These are phyloP conservation scores for Coniella lustricola DNA, from an alignment of 2,329 filamentous ascomycete genomes.

Conservation along the genomic window DNA sequence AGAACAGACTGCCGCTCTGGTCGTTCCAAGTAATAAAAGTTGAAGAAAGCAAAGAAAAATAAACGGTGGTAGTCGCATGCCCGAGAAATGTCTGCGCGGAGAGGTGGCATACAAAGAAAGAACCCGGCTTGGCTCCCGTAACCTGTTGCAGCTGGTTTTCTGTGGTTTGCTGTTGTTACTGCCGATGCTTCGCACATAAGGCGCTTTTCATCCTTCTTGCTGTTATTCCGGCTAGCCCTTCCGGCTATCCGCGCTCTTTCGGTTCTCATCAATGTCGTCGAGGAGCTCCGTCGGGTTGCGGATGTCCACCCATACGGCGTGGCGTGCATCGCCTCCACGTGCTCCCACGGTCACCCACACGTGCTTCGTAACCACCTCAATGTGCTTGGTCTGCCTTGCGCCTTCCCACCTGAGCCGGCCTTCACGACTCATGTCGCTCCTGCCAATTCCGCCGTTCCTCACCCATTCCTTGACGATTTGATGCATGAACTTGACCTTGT, in stretches of 20 bases:
- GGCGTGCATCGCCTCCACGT: slow-evolving; percentile 49
- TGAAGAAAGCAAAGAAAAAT: background rate
- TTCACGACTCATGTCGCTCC: slow-evolving; percentile 51
- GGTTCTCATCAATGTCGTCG: slow-evolving; percentile 44
- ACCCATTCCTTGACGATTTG: slow-evolving; percentile 66
- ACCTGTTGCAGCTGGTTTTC: too few species aligned
- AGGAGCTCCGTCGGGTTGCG: slow-evolving; percentile 46
- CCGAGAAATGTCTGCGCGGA: background rate
- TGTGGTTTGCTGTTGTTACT: too few species aligned
- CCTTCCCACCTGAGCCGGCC: slow-evolving; percentile 52
- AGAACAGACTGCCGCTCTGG: background rate
- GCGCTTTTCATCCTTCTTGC: too few species aligned
- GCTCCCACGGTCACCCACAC: slow-evolving; percentile 65
- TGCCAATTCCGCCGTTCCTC: slow-evolving; percentile 61
- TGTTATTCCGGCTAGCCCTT: slow-evolving; percentile 17
- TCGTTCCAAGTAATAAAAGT: background rate
- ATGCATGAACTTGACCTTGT: slow-evolving; percentile 68
- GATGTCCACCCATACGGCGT: slow-evolving; percentile 50
- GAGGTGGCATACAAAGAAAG: background rate
- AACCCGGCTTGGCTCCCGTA: too few species aligned
- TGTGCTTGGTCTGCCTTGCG: slow-evolving; percentile 46
- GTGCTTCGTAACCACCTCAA: slow-evolving; percentile 50
- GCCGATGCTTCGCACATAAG: too few species aligned
- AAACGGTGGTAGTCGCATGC: background rate
- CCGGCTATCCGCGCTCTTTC: slow-evolving; percentile 34